Percentiles rank a stretch among this genome's conserved stretches.
These are phyloP conservation scores for Aspergillus incahuasiensis DNA, from an alignment of 495 filamentous ascomycete genomes.

Conservation along the genomic window DNA sequence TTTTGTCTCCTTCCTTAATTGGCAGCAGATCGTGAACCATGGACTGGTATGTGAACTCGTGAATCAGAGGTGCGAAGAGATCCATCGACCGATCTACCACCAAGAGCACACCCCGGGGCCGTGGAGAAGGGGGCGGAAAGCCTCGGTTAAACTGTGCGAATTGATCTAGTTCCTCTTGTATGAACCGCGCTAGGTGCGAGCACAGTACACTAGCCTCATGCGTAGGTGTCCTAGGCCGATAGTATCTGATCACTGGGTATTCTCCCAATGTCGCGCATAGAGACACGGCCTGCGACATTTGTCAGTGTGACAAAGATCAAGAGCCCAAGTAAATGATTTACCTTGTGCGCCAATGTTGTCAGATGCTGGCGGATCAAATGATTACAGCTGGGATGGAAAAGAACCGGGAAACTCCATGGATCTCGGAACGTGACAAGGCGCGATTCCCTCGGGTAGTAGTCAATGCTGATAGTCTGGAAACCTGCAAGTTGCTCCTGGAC, in stretches of 20 bases:
- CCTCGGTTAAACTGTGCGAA: constrained; percentile 76
- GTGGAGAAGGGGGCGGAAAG: constrained; percentile 74
- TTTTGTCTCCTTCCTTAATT: constrained; percentile 81
- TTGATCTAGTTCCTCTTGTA: constrained; percentile 83
- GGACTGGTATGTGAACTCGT: constrained; percentile 97
- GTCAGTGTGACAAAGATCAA: constrained; percentile 24
- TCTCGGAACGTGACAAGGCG: constrained; percentile 87
- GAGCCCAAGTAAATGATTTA: constrained; percentile 28
- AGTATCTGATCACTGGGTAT: constrained; percentile 87
- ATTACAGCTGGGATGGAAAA: constrained; percentile 90
- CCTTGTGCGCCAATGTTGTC: constrained; percentile 80
- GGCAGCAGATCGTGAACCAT: constrained; percentile 93
- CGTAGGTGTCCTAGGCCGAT: constrained; percentile 63
- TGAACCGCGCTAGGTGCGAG: constrained; percentile 82
- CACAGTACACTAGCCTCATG: constrained; percentile 88
- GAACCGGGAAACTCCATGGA: constrained; percentile 87
- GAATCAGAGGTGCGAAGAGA: constrained; percentile 74
- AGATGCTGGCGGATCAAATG: constrained; percentile 75
- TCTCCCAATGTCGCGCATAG: constrained; percentile 82
- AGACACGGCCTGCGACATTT: constrained; percentile 62
- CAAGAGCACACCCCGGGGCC: constrained; percentile 78
- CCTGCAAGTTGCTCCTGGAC: constrained; percentile 69
- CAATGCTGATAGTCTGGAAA: constrained; percentile 71
- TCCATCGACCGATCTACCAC: constrained; percentile 94
- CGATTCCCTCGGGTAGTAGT: constrained; percentile 88